Conservation (phyloP, 331 rosid species). For the Dryas integrifolia region DNA sequence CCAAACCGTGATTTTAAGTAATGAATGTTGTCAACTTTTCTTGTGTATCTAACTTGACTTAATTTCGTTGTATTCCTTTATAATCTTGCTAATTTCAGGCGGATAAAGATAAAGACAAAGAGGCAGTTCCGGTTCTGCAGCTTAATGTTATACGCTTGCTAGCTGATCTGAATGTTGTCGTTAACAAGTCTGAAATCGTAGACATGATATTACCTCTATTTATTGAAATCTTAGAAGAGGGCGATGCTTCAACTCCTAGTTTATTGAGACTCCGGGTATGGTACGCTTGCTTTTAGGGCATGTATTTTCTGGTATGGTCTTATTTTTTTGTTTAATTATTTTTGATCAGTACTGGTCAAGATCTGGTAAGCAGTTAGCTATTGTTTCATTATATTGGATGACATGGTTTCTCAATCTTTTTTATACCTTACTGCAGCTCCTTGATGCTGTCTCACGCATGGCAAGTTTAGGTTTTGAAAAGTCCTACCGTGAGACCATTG, state of each 20-base stretch:
- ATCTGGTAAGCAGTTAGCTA: background rate
- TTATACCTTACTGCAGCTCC: conserved; percentile 56
- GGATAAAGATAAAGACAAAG: conserved; percentile 80
- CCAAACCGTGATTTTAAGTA: background rate
- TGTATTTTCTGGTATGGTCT: conserved; percentile 31
- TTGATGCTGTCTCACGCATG: conserved; percentile 91
- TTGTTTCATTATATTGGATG: conserved; percentile 8
- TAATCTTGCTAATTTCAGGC: conserved; percentile 54
- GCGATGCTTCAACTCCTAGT: conserved; percentile 95
- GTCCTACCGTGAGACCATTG: conserved; percentile 98
- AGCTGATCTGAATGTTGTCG: conserved; percentile 73
- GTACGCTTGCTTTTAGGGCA: conserved; percentile 43
- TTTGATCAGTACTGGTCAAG: background rate
- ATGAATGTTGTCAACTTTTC: conserved; percentile 15
- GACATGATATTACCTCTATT: conserved; percentile 89
- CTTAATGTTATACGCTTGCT: conserved; percentile 82
- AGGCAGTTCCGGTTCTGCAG: conserved; percentile 72
- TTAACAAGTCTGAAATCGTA: conserved; percentile 79
- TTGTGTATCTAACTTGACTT: conserved; percentile 25
- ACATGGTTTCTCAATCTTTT: conserved; percentile 13
- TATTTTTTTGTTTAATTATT: background rate
- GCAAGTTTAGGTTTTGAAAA: conserved; percentile 98
- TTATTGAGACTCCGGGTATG: conserved; percentile 88
- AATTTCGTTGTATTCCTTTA: conserved; percentile 23
- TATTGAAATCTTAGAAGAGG: conserved; percentile 95